These are phyloP conservation scores for Chionographis japonica DNA, from an alignment of 106 monocot species.

Conservation along the genomic window DNA sequence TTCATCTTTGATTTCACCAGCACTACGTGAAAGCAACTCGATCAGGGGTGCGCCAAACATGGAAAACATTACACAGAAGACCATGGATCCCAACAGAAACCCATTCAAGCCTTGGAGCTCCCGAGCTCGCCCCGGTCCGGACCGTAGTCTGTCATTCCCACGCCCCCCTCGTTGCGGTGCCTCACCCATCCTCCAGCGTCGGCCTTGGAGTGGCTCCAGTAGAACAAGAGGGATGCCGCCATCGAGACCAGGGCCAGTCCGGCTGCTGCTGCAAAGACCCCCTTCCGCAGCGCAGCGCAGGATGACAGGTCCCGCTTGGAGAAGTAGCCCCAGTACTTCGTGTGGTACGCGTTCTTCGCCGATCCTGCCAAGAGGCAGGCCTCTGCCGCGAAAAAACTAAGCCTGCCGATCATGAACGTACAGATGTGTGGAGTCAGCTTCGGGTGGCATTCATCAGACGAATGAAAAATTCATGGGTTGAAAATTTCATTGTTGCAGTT, in stretches of 20 bases:
- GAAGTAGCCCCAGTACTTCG: conserved; percentile 79
- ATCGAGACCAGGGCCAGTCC: conserved; percentile 59
- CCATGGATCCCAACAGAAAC: no score
- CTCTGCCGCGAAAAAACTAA: conserved; percentile 73
- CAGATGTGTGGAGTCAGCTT: no score
- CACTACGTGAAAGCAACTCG: no score
- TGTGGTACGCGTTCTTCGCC: conserved; percentile 94
- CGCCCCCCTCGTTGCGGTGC: conserved; percentile 66
- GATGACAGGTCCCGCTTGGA: conserved; percentile 55
- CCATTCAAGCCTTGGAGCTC: conserved; percentile 13
- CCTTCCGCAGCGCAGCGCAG: conserved; percentile 72
- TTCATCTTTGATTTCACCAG: no score
- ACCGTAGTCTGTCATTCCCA: conserved; percentile 65
- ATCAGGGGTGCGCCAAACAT: no score
- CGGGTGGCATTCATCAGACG: no score
- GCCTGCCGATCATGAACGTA: conserved; percentile 32
- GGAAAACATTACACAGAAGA: no score
- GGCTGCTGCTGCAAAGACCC: conserved; percentile 80
- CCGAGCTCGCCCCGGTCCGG: conserved; percentile 23
- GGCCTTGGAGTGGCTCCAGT: conserved; percentile 57
- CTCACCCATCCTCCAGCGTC: conserved; percentile 70
- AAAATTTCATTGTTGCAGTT: no score
- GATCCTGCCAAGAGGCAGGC: conserved; percentile 86
- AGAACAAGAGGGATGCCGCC: conserved; percentile 38
- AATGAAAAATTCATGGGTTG: no score